These are phyloP conservation scores for Comarum palustre DNA, from an alignment of 306 rosid genomes.

Conservation along the genomic window DNA sequence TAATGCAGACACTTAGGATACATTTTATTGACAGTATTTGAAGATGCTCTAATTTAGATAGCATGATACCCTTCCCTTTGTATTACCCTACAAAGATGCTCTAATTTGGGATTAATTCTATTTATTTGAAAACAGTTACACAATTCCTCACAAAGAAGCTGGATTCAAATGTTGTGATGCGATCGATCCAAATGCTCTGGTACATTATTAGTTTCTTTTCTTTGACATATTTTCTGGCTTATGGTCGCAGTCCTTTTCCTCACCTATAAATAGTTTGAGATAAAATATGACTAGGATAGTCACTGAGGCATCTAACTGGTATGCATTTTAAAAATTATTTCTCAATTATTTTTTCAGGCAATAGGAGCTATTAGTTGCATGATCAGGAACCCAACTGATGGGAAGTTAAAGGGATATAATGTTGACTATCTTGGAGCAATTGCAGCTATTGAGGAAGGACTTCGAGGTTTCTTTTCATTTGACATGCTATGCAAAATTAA, in stretches of 20 bases:
- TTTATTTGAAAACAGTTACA: slow-evolving; percentile 35
- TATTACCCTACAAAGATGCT: too few species aligned
- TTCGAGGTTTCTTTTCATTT: slow-evolving; percentile 40
- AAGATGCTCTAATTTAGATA: too few species aligned
- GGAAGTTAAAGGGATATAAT: slow-evolving; percentile 54
- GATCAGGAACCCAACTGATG: slow-evolving; percentile 53
- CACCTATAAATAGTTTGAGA: not conserved
- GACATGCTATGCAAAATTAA: not conserved
- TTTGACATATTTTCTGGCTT: not conserved
- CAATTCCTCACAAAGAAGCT: slow-evolving; percentile 62
- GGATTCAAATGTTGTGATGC: slow-evolving; percentile 57
- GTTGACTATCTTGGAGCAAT: slow-evolving; percentile 66
- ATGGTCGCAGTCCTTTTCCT: not conserved
- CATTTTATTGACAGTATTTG: not conserved
- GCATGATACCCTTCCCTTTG: too few species aligned
- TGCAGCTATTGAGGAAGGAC: slow-evolving; percentile 61
- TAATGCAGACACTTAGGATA: not conserved
- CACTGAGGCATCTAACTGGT: not conserved
- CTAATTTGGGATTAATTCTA: not conserved
- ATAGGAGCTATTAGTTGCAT: slow-evolving; percentile 75
- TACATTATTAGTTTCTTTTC: slow-evolving; percentile 15
- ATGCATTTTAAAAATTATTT: not conserved
- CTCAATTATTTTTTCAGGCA: slow-evolving; percentile 29
- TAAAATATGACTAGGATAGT: not conserved
- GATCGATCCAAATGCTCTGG: slow-evolving; percentile 59